Evolutionary conservation across 1,139 yeast genomes (phyloP).

Genomic region (Hemisphaericaspora subhashii): DNA sequence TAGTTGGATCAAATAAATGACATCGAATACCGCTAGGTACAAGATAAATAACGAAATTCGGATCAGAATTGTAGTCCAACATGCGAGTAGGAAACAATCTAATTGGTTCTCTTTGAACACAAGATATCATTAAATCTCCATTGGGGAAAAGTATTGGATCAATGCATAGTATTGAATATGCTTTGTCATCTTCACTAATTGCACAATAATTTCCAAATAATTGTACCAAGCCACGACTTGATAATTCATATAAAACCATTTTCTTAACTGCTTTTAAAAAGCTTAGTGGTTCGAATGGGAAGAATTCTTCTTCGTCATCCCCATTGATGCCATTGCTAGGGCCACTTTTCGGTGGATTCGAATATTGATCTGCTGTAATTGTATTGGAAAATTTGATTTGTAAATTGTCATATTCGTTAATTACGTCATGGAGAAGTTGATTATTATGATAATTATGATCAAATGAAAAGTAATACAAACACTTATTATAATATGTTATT

Average conservation of each 20-base stretch:
- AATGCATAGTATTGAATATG: constrained; percentile 37
- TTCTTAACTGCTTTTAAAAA: constrained; percentile 62
- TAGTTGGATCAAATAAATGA: constrained; percentile 43
- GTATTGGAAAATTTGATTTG: constrained; percentile 30
- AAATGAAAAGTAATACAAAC: constrained; percentile 56
- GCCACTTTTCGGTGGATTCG: constrained; percentile 26
- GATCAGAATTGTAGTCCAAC: constrained; percentile 7
- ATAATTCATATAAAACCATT: constrained; percentile 48
- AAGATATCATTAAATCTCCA: constrained; percentile 48
- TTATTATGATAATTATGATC: constrained; percentile 33
- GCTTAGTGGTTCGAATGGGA: constrained; percentile 53
- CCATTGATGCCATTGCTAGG: constrained; percentile 10
- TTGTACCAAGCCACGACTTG: constrained; percentile 37
- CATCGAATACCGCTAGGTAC: constrained; percentile 79
- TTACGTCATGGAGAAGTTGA: constrained; percentile 27
- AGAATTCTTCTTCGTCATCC: constrained; percentile 12
- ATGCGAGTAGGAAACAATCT: constrained; percentile 32
- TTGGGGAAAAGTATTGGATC: constrained; percentile 56
- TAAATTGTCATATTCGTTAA: constrained; percentile 34
- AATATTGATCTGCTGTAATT: constrained; percentile 26
- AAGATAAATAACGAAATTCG: constrained; percentile 54
- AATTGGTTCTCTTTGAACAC: constrained; percentile 25
- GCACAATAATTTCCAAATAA: constrained; percentile 59
- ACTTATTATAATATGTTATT: constrained; percentile 60
- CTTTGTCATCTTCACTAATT: constrained; percentile 14